Percentiles rank a stretch among this genome's conserved stretches.
Conservation (phyloP, 2,329 filamentous ascomycete genomes). For the Aureobasidium sp. region DNA sequence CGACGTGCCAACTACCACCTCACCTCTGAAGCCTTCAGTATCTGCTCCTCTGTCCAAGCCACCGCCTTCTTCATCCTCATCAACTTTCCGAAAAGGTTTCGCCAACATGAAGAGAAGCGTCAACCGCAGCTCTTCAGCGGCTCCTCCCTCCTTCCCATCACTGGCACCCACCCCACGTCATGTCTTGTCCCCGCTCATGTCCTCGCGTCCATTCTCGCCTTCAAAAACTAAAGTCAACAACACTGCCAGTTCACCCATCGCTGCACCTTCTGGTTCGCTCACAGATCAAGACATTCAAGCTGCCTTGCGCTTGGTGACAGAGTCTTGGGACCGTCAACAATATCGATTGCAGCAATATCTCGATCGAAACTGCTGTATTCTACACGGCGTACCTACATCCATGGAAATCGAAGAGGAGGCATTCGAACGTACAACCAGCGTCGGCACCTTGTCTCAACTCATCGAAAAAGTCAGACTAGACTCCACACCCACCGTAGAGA, state of each 20-base stretch:
- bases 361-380: slow-evolving; percentile 37
- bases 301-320: slow-evolving; percentile 38
- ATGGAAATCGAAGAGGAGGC: slow-evolving; percentile 39
- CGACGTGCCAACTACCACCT: slow-evolving; percentile 17
- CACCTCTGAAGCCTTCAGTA: slow-evolving; percentile 10
- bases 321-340: slow-evolving; percentile 43
- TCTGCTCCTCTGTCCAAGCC: slow-evolving; percentile 7
- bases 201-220: slow-evolving; percentile 11
- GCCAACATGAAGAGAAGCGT: slow-evolving; percentile 25
- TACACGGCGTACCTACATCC: slow-evolving; percentile 34
- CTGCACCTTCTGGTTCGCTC: slow-evolving; percentile 20
- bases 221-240: slow-evolving; percentile 17
- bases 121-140: slow-evolving; percentile 20
- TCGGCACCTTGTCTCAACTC: slow-evolving; percentile 31
- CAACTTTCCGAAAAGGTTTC: slow-evolving; percentile 22
- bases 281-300: slow-evolving; percentile 44
- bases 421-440: slow-evolving; percentile 34
- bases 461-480: slow-evolving; percentile 37
- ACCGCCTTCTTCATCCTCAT: neutral
- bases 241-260: slow-evolving; percentile 15
- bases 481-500: slow-evolving; percentile 35
- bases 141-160: slow-evolving; percentile 23
- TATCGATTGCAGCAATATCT: slow-evolving; percentile 39
- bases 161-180: slow-evolving; percentile 2
- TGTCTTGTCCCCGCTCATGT: slow-evolving; percentile 18